Evolutionary conservation across 495 filamentous ascomycete species (phyloP).

Genomic region (Penicillium paxilli): DNA sequence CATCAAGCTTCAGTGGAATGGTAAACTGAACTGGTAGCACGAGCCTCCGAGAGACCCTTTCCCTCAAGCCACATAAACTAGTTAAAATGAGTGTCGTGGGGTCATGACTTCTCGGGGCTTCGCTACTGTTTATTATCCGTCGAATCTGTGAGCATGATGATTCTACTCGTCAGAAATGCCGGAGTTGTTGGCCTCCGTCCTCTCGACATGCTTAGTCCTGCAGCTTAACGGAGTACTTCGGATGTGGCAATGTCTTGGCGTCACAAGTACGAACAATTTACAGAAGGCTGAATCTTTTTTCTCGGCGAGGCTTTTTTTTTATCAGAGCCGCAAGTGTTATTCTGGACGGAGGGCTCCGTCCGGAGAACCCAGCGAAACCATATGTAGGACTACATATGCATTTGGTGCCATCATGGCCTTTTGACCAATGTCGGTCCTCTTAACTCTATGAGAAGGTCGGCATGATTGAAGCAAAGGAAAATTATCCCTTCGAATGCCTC

Average conservation of each 20-base stretch:
- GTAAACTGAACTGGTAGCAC: not conserved
- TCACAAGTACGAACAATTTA: constrained; percentile 4
- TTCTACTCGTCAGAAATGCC: not conserved
- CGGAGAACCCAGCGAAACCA: not conserved
- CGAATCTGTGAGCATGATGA: not conserved
- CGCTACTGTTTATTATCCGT: not conserved
- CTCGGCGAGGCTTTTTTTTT: not conserved
- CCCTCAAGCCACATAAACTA: not conserved
- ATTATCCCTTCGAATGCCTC: constrained; percentile 1
- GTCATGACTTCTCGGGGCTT: not conserved
- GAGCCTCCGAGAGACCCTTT: not conserved
- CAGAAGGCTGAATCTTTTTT: constrained; percentile 4
- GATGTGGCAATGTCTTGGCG: constrained; percentile 4
- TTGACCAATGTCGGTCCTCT: constrained; percentile 6
- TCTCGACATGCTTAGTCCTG: constrained; percentile 3
- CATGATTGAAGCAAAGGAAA: not conserved
- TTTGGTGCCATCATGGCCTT: not conserved
- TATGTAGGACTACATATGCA: not conserved
- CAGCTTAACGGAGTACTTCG: constrained; percentile 4
- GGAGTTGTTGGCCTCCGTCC: not conserved
- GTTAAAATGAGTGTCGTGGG: constrained; percentile 1
- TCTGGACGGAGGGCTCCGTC: constrained; percentile 3
- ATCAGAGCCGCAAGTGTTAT: constrained; percentile 1
- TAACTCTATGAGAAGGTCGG: constrained; percentile 4
- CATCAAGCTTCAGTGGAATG: too few species aligned